These are phyloP conservation scores for Ceratocystiopsis brevicomis DNA, from an alignment of 2,329 filamentous ascomycete genomes.

Conservation along the genomic window DNA sequence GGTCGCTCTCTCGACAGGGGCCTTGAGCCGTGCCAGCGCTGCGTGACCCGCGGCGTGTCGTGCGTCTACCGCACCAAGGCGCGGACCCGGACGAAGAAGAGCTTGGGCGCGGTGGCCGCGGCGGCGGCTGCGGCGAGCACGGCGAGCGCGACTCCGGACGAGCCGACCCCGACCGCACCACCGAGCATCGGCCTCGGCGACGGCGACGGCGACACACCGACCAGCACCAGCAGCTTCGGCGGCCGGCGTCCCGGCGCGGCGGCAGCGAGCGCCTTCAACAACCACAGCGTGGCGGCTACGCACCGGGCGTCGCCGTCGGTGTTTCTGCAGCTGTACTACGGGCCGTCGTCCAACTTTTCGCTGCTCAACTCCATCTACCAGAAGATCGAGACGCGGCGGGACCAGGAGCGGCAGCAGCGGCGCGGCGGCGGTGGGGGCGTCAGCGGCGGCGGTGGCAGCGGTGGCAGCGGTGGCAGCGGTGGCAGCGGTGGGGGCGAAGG, in stretches of 20 bases:
- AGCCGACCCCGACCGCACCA: not conserved
- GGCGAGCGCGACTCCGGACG: not conserved
- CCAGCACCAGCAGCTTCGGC: not conserved
- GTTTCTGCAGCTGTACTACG: conserved; percentile 9
- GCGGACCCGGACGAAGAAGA: conserved; percentile 7
- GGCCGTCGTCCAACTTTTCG: conserved; percentile 8
- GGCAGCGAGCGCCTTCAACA: conserved; percentile 2
- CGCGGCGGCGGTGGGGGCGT: not conserved
- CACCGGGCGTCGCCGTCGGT: conserved; percentile 7
- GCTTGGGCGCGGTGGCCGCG: conserved; percentile 1
- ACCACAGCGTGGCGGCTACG: conserved; percentile 7
- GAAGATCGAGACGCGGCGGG: conserved; percentile 3
- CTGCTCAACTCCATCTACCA: conserved; percentile 9
- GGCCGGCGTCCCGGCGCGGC: not conserved
- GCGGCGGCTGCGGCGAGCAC: not conserved
- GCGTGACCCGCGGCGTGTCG: conserved; percentile 4
- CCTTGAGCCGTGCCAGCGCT: conserved; percentile 6
- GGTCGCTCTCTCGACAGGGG: conserved; percentile 1
- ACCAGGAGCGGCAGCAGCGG: not conserved
- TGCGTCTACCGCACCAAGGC: conserved; percentile 9
- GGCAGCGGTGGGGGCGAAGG: no score
- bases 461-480: no score
- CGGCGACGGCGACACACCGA: not conserved
- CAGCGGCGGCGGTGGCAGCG: not conserved
- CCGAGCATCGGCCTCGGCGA: not conserved